These are phyloP conservation scores for Trichoderma sp. DNA, from an alignment of 2,329 filamentous ascomycete genomes.

Conservation along the genomic window DNA sequence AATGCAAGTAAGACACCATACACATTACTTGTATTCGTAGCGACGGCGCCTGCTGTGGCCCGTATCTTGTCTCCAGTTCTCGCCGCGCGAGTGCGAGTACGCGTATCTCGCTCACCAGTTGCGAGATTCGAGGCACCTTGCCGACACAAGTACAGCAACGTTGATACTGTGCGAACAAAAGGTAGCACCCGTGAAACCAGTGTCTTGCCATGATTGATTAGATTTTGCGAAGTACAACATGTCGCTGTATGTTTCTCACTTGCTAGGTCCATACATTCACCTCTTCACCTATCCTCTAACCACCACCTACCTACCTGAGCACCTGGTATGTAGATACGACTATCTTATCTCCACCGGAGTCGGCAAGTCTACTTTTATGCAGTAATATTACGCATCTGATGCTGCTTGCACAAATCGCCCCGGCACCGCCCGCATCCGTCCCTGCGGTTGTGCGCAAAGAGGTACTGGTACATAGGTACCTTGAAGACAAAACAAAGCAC, in stretches of 20 bases:
- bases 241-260: background rate
- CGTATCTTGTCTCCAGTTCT: background rate
- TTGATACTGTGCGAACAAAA: background rate
- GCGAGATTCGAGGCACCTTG: slow-evolving; percentile 8
- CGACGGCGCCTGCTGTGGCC: background rate
- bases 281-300: background rate
- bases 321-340: background rate
- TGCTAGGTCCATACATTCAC: too few relatives aligned
- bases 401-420: background rate
- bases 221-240: background rate
- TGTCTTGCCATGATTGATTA: background rate
- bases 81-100: background rate
- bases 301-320: background rate
- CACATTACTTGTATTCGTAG: background rate
- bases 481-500: background rate
- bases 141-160: background rate
- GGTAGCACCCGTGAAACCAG: background rate
- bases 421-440: background rate
- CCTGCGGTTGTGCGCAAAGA: background rate
- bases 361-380: background rate
- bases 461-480: background rate
- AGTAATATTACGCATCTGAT: background rate
- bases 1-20: background rate
- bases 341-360: background rate
- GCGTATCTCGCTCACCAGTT: background rate